Base-by-base conservation (phyloP, 129 eudicot species). In the Calendula officinalis region DNA sequence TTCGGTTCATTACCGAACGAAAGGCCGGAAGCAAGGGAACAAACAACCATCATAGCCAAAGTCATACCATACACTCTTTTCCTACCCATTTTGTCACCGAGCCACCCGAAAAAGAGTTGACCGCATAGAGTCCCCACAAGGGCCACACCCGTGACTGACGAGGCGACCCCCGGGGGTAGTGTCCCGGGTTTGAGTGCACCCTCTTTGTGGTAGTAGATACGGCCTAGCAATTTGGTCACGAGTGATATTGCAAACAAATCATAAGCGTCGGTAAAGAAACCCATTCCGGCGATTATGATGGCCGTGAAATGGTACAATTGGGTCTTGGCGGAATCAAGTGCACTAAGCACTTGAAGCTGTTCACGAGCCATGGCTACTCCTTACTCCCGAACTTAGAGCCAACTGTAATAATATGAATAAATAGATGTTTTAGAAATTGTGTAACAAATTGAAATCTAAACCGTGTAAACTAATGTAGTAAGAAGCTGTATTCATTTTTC, bases 281-380 rank as follows among this genome's bases (percentile, higher is more conserved):
- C 88, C 88, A 82, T 82, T 10, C 88, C 88, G 4, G 88, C 88
- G 4, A 82, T 68, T 7, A 82, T 60, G 17, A 82, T 82, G 17
- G 88, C 88, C 35, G 79, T 82, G 84, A 82, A 82, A 66, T 82
- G 88, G 78, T 82, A 82, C 55, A 67, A 67, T 39, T 82, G 88
- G 5, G 88, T 82, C 66, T 78, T 82, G 59, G 88, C 88, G 2
- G 63, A 71, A 68, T 82, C 88, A 48, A 82, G 84, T 56, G 83
- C 84, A 53, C 67, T 63, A 4, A 82, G 88, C 77, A 82, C 88
- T 67, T 78, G 71, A 14, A 82, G 71, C 62, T 82, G 81, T 10
- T 78, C 76, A 44, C 88, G 44, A 39, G 81, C 76, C 88, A 82
- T 82, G 62, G 54, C 62, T 77, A 50, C 66, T 27, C 5, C 22